phyloP scores from a whole-genome alignment of 2,329 filamentous ascomycete species.

The Penicillium psychrosexuale region DNA sequence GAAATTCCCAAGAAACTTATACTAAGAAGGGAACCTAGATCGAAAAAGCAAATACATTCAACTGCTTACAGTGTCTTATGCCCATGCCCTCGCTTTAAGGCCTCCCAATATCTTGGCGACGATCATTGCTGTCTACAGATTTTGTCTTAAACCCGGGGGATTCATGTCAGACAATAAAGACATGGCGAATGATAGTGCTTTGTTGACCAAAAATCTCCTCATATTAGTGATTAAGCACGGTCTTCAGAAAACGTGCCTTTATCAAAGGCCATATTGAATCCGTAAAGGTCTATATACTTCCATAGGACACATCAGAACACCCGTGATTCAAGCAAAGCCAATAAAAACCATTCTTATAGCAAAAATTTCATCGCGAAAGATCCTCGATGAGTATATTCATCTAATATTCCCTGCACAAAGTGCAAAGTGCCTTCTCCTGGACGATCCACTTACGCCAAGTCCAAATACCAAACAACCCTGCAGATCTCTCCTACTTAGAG shows the following conservation, averaged over 20 bases:
- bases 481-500: constrained; percentile 1
- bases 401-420: background rate
- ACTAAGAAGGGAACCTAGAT: background rate
- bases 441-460: background rate
- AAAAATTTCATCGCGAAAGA: background rate
- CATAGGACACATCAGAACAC: background rate
- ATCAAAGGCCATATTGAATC: background rate
- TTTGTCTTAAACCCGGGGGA: background rate
- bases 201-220: background rate
- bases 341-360: background rate
- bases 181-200: background rate
- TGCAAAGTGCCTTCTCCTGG: background rate
- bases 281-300: background rate
- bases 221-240: background rate
- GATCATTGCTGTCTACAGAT: background rate
- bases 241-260: too few relatives aligned
- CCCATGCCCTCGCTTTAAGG: background rate
- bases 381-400: background rate
- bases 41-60: background rate
- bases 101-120: background rate
- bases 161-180: background rate
- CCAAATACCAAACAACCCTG: background rate
- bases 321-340: background rate
- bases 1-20: background rate
- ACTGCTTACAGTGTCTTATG: background rate